phyloP scores from a whole-genome alignment of 192 early-diverging fungal species.

The Lunasporangiospora selenospora region DNA sequence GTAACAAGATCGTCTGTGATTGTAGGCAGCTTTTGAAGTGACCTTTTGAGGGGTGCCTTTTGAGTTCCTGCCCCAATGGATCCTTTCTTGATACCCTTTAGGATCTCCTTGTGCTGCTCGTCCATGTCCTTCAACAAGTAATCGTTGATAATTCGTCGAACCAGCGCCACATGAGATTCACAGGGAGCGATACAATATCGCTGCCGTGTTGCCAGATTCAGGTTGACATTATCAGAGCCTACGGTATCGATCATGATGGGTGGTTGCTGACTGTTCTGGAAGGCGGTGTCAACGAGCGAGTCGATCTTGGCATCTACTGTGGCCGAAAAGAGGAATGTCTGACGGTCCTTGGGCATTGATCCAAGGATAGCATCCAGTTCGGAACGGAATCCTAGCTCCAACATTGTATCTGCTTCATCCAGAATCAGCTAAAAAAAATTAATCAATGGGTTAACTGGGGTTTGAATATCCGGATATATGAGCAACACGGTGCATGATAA shows the following conservation, averaged over 20 bases:
- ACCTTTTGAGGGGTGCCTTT: conserved; percentile 39
- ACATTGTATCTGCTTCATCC: conserved; percentile 94
- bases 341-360: conserved; percentile 70
- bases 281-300: conserved; percentile 65
- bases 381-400: conserved; percentile 91
- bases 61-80: conserved; percentile 52
- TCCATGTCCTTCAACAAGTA: conserved; percentile 52
- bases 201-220: conserved; percentile 81
- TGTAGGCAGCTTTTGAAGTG: conserved; percentile 48
- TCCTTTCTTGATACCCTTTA: conserved; percentile 67
- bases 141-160: conserved; percentile 72
- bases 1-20: not conserved
- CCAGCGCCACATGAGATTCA: conserved; percentile 62
- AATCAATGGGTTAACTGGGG: not conserved
- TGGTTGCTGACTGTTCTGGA: conserved; percentile 57
- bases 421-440: conserved; percentile 66
- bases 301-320: conserved; percentile 79
- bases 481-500: not conserved
- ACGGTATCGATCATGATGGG: conserved; percentile 81
- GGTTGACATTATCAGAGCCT: conserved; percentile 79
- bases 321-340: conserved; percentile 94
- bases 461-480: too few species aligned
- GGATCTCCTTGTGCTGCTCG: conserved; percentile 56
- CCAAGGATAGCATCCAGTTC: conserved; percentile 78
- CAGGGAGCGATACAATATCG: conserved; percentile 72